These are phyloP conservation scores for Debaryomycetaceae sp. DNA, from an alignment of 1,139 yeast species.

Conservation along the genomic window DNA sequence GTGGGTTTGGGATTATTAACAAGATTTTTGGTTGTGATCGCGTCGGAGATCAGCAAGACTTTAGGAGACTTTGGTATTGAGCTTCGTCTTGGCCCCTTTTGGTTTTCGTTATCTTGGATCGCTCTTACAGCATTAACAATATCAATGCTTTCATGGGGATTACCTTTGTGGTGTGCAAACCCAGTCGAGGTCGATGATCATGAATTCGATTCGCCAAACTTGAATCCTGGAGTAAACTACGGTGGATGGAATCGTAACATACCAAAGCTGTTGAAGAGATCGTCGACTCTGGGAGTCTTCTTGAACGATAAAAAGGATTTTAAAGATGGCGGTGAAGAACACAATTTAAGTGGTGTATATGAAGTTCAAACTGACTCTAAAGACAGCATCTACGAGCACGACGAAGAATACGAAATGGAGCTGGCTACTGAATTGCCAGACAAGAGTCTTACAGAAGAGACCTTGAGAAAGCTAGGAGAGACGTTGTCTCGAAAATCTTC, in stretches of 20 bases:
- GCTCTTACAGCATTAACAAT: constrained; percentile 23
- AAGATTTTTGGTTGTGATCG: constrained; percentile 19
- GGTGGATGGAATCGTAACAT: neutral
- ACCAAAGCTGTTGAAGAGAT: neutral
- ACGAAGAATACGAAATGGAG: constrained; percentile 1
- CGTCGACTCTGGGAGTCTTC: neutral
- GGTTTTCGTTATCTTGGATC: constrained; percentile 44
- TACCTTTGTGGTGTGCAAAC: constrained; percentile 46
- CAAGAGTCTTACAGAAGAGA: constrained; percentile 17
- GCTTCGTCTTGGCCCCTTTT: constrained; percentile 35
- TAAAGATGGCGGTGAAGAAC: neutral
- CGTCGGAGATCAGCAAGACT: constrained; percentile 23
- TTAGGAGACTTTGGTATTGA: constrained; percentile 45
- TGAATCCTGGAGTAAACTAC: neutral
- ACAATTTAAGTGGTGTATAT: neutral
- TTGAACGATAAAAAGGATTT: neutral
- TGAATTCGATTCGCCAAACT: constrained; percentile 12
- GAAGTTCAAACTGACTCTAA: neutral
- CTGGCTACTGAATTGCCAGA: neutral
- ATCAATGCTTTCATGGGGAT: constrained; percentile 29
- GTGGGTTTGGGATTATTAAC: constrained; percentile 28
- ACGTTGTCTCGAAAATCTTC: constrained; percentile 26
- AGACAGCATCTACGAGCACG: neutral
- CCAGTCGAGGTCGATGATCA: constrained; percentile 25
- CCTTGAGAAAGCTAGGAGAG: constrained; percentile 30